Evolutionary conservation across 306 rosid genomes (phyloP), one percentile per base, ranked within the genome.

Genomic region (Citrullus mucosospermus): DNA sequence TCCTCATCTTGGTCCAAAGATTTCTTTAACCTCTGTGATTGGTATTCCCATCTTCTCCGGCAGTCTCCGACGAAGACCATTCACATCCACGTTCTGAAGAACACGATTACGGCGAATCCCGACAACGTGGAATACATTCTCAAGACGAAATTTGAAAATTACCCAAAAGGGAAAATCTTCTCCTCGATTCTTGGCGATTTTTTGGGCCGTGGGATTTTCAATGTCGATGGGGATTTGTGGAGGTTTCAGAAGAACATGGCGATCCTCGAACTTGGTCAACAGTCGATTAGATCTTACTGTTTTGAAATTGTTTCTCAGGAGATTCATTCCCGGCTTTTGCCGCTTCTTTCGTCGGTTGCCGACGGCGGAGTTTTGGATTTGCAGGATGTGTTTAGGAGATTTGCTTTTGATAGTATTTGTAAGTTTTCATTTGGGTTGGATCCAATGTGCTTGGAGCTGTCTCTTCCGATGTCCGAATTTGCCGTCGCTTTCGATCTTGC

Each of bases 171-270:
- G 4, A 92, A 88, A 59, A 63, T 83, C 10, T 92, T 92, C 78
- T 88, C 96, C 38, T 5, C 81, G 30, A 90, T 92, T 85, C 81
- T 92, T 12, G 93, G 88, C 39, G 96, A 92, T 66, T 90, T 92
- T 81, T 80, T 92, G 3, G 97, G 97, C 2, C 84, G 86, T 8
- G 97, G 97, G 0, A 92, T 92, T 20, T 92, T 92, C 91, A 92
- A 92, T 89, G 96, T 89, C 41, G 97, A 92, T 61, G 97, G 97
- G 5, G 89, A 92, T 1, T 43, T 36, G 3, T 92, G 97, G 97
- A 82, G 59, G 58, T 92, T 92, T 15, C 97, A 92, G 80, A 85
- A 82, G 59, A 89, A 88, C 79, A 86, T 92, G 89, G 93, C 93
- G 3, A 82, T 85, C 36, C 51, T 83, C 6, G 96, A 89, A 80